phyloP scores from a whole-genome alignment of 768 basidiomycete species.

The Trametes cinnabarina region DNA sequence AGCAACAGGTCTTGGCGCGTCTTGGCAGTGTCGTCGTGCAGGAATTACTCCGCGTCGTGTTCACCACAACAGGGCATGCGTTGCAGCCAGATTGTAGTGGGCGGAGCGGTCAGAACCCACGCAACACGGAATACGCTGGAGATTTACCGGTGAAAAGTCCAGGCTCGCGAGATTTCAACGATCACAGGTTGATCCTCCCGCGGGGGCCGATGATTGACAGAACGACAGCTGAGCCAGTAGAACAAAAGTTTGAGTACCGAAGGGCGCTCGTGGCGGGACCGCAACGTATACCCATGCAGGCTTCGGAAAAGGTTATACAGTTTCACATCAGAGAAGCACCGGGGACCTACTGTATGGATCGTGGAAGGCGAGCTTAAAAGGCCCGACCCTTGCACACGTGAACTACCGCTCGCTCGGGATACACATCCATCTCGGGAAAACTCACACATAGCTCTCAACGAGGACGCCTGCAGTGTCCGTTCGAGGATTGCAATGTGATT shows the following conservation, averaged over 20 bases:
- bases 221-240: no score
- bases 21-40: slow-evolving; percentile 1
- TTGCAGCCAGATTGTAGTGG: background rate
- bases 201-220: background rate
- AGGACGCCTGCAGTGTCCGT: no score
- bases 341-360: background rate
- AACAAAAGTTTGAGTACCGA: no score
- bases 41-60: slow-evolving; percentile 5
- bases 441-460: background rate
- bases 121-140: slow-evolving; percentile 12
- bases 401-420: background rate
- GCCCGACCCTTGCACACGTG: slow-evolving; percentile 4
- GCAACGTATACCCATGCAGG: background rate
- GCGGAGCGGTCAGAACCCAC: background rate
- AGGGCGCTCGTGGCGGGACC: background rate
- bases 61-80: background rate
- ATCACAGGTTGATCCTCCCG: slow-evolving; percentile 1
- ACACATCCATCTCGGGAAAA: background rate
- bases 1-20: background rate
- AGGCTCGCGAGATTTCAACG: background rate
- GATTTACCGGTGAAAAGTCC: slow-evolving; percentile 12
- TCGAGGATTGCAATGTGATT: background rate
- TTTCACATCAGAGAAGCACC: slow-evolving; percentile 3
- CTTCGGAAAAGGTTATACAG: background rate
- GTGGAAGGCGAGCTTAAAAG: background rate